Evolutionary conservation across 805 yeast species (phyloP), one percentile per base, ranked within the genome.

Genomic region (Barnettozyma salicaria): DNA sequence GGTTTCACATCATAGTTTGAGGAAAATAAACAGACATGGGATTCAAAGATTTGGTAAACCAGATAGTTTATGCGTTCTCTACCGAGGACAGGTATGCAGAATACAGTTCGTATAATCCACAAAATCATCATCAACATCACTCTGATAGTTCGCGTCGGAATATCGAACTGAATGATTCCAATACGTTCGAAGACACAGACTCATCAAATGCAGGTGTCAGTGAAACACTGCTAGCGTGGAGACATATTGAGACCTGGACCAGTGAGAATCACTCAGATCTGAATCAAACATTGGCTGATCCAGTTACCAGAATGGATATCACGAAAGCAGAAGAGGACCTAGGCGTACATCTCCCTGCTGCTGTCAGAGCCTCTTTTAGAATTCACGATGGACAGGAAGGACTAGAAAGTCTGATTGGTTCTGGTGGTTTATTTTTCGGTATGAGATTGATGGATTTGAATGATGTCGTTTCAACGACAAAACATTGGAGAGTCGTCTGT

Each of bases 371-470:
- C 29, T 83, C 90, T 30, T 74, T 74, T 53, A 73, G 78, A 51
- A 62, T 82, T 27, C 96, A 92, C 48, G 97, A 92, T 54, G 98
- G 98, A 36, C 98, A 92, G 63, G 83, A 80, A 41, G 72, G 72
- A 27, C 69, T 82, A 42, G 94, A 88, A 29, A 74, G 78, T 39
- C 78, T 85, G 42, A 71, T 78, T 4, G 87, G 78, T 19, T 66
- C 73, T 19, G 61, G 74, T 21, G 92, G 98, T 8, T 62, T 92
- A 38, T 57, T 92, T 26, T 90, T 78, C 56, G 95, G 96, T 4
- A 65, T 85, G 47, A 77, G 81, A 37, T 67, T 92, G 42, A 69
- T 92, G 74, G 80, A 85, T 17, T 61, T 90, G 28, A 96, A 89
- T 54, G 80, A 80, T 47, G 72, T 89, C 35, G 80, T 80, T 23